These are phyloP conservation scores for Combretum micranthum DNA, from an alignment of 345 rosid genomes.

Conservation along the genomic window DNA sequence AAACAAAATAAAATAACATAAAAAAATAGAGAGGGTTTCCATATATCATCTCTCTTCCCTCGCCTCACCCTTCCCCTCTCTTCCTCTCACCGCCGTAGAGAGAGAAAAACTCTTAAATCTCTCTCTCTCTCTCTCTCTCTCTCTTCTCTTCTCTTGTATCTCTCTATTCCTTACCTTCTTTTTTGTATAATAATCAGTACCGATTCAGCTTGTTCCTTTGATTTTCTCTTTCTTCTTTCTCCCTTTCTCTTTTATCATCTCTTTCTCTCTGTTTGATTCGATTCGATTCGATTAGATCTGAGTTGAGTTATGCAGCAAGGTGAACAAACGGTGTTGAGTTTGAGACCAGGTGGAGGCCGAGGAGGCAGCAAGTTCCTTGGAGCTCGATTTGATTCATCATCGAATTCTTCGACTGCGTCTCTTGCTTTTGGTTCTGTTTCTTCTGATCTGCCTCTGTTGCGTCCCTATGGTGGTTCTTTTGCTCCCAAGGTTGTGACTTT, in stretches of 20 bases:
- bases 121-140: slow-evolving; percentile 1
- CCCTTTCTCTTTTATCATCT: no score
- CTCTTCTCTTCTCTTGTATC: slow-evolving; percentile 16
- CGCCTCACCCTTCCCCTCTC: slow-evolving; percentile 15
- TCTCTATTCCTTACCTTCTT: not conserved
- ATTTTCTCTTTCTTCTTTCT: not conserved
- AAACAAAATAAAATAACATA: no score
- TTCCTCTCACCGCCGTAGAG: slow-evolving; percentile 44
- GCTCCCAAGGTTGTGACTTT: slow-evolving; percentile 15
- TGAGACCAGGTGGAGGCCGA: slow-evolving; percentile 99
- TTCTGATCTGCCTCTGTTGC: slow-evolving; percentile 62
- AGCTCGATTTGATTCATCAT: slow-evolving; percentile 41
- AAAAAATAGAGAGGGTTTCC: no score
- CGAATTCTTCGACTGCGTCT: slow-evolving; percentile 23
- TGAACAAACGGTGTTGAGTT: slow-evolving; percentile 89
- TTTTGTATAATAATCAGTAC: no score
- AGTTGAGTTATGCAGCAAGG: slow-evolving; percentile 89
- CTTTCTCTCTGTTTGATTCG: slow-evolving; percentile 2
- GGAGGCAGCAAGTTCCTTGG: slow-evolving; percentile 77
- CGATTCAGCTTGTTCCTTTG: not conserved
- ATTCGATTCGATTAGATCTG: slow-evolving; percentile 29
- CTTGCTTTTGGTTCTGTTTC: slow-evolving; percentile 54
- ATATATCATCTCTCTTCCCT: slow-evolving; percentile 4
- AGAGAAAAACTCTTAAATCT: slow-evolving; percentile 25
- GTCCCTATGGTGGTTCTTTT: slow-evolving; percentile 61